Base-by-base conservation (phyloP, 1,284 basidiomycete genomes). In the Gymnopus androsaceus region DNA sequence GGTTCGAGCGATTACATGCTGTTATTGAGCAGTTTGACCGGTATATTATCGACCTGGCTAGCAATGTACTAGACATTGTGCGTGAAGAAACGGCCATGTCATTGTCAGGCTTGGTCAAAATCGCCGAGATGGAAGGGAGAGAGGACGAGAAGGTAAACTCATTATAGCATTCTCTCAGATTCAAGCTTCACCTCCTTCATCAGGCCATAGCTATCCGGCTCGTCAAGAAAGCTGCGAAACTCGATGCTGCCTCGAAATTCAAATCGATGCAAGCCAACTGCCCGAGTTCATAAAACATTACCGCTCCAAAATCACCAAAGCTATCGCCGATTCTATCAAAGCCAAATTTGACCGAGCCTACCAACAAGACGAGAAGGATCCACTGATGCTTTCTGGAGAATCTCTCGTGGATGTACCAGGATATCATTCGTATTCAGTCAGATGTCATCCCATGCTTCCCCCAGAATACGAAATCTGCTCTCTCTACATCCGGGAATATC, bases 211-310 rank as follows among this genome's bases (percentile, higher is more conserved):
- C 93, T 14, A 92, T 99, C 69, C 84, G 91, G 52, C 87, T 98
- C 7, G 91, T 98, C 52, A 97, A 96, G 72, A 95, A 95, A 67
- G 90, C 91, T 1, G 91, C 90, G 1, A 94, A 91, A 65, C 79
- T 90, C 67, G 94, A 95, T 63, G 89, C 92, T 11, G 89, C 94
- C 1, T 88, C 92, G 17, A 93, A 92, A 70, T 95, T 94, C 76
- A 91, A 86, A 68, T 94, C 92, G 9, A 85, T 94, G 80, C 90
- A 94, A 71, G 95, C 95, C 44, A 91, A 96, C n/a, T 63, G 93
- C 95, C 6, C 88, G 96, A 51, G 81, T 94, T n/a, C 38, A 90
- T 99, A 73, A 99, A 99, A 74, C 92, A 98, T 70, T 99, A 98
- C 72, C 87, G 95, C 11, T 89, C 91, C 59, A 98, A 95, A 70